A percentile compares a stretch with the other conserved stretches of the same genome.
These are phyloP conservation scores for Cytospora paraplurivora DNA, from an alignment of 2,329 filamentous ascomycete genomes.

Conservation along the genomic window DNA sequence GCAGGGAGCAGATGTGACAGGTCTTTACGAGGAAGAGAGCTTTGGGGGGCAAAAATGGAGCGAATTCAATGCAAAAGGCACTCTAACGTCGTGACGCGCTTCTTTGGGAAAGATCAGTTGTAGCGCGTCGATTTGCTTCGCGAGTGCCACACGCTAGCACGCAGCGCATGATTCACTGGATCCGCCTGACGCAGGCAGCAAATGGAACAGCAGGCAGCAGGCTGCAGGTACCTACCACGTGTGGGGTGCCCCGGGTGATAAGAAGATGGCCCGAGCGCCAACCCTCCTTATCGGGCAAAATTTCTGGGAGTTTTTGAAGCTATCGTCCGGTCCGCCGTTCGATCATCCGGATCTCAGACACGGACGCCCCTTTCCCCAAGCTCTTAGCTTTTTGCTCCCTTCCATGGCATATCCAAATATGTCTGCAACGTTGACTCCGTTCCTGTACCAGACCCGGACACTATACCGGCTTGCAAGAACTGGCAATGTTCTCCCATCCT, in stretches of 20 bases:
- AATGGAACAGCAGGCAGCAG: neutral
- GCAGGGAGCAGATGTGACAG: neutral
- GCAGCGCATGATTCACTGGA: neutral
- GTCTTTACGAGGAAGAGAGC: constrained; percentile 1
- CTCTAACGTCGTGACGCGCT: constrained; percentile 27
- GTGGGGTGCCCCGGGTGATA: neutral
- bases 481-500: constrained; percentile 28
- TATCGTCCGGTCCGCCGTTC: neutral
- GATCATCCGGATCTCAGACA: too few relatives aligned
- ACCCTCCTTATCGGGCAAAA: constrained; percentile 21
- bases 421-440: constrained; percentile 59
- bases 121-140: constrained; percentile 8
- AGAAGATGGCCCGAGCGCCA: constrained; percentile 9
- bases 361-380: neutral
- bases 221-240: too few relatives aligned
- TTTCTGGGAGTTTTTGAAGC: constrained; percentile 4
- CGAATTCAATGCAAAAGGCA: constrained; percentile 14
- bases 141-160: constrained; percentile 28
- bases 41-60: neutral
- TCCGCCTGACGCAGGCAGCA: neutral
- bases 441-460: constrained; percentile 73
- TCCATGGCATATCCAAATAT: constrained; percentile 36
- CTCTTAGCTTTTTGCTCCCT: neutral
- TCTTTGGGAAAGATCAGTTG: neutral
- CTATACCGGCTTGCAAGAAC: constrained; percentile 33